Evolutionary conservation across 2,329 filamentous ascomycete species (phyloP), one percentile per base, ranked within the genome.

Genomic region (Aspergillus pseudoviridinutans): DNA sequence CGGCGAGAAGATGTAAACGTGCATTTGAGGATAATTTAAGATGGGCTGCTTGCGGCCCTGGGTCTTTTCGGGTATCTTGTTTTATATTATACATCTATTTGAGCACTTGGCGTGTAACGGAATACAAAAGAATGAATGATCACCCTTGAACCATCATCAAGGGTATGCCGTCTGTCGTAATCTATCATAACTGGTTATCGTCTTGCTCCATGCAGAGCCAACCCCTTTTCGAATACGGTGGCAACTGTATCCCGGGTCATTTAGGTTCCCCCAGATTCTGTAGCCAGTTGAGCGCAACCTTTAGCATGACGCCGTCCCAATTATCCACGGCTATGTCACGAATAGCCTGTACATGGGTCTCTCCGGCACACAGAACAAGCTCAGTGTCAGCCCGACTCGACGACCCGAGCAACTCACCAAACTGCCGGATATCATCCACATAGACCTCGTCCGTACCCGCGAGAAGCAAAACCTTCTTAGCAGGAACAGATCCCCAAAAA

Each of bases 1-100:
- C 44, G 73, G 73, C 29, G 69, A 74, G 68, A 65, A 57, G 51
- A 29, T 69, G 64, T 69, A 67, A 66, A 62, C 22, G 24, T 14
- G 10, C 17, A 4, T 17, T 17, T 24, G 20, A 24, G 41, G 20
- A 46, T 46, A 22, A 46, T 20, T 46, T 20, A 46, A 8, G 42
- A 46, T 46, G 42, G 42, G 22, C 42, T 20, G 20, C 22, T 14
- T 47, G 44, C 20, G 44, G 14, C 20, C 24, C 1, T 24, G 22
- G 10, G 24, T 25, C n/a, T 47, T 47, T 47, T 24, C 12, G 44
- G 44, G 44, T 47, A 47, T 47, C 44, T 47, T 47, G n/a, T 47
- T 47, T 24, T 47, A 47, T 47, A 46, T 24, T 24, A 46, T 46
- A 47, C 22, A 47, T 50, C 50, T 55, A 52, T 59, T 51, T 60